A percentile compares a stretch with the other conserved stretches of the same genome.
phyloP scores from a whole-genome alignment of 805 yeast species.

The Barnettozyma sucrosica region DNA sequence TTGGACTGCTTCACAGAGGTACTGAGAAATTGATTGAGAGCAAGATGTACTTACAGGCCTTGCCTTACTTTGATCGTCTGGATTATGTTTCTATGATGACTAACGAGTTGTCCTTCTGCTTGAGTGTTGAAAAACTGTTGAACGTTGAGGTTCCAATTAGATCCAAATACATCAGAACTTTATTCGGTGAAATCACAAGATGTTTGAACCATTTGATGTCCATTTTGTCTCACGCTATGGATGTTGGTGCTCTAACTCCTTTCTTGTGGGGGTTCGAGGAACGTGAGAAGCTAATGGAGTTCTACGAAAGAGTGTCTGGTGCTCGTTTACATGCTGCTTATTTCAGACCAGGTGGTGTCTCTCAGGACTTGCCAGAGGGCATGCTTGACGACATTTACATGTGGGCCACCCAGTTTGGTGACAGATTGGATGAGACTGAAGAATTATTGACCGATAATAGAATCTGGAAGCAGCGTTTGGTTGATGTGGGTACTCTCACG shows the following conservation, averaged over 20 bases:
- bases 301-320: conserved; percentile 85
- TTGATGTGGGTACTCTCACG: conserved; percentile 71
- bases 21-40: conserved; percentile 84
- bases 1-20: conserved; percentile 82
- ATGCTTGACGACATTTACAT: conserved; percentile 83
- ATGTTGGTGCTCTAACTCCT: conserved; percentile 90
- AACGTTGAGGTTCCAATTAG: conserved; percentile 82
- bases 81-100: conserved; percentile 89
- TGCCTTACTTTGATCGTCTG: conserved; percentile 83
- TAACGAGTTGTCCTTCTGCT: conserved; percentile 76
- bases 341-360: conserved; percentile 87
- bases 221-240: conserved; percentile 84
- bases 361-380: conserved; percentile 84
- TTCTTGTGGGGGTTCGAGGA: conserved; percentile 94
- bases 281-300: conserved; percentile 89
- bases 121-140: conserved; percentile 79
- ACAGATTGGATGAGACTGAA: conserved; percentile 85
- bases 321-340: conserved; percentile 87
- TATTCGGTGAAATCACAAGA: conserved; percentile 85
- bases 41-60: conserved; percentile 81
- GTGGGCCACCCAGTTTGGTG: conserved; percentile 97
- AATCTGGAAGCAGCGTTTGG: conserved; percentile 86
- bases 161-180: conserved; percentile 77
- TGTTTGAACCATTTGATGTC: conserved; percentile 82
- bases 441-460: conserved; percentile 86